Conservation (phyloP, 2,329 filamentous ascomycete genomes). For the Aspergillus pseudoviridinutans region DNA sequence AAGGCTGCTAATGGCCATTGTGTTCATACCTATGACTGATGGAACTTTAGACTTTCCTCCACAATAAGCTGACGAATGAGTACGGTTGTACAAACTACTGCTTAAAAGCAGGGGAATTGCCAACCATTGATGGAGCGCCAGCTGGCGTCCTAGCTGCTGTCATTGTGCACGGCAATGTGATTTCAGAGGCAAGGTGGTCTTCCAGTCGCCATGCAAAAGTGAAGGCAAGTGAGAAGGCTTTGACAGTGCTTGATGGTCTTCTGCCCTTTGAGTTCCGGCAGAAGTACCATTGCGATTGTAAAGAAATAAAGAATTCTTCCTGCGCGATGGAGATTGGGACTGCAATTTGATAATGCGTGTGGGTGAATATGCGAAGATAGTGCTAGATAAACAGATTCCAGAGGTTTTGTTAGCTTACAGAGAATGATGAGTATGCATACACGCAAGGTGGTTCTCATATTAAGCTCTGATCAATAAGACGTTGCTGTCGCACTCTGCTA, state of each 20-base stretch:
- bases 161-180: slow-evolving; percentile 67
- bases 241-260: slow-evolving; percentile 46
- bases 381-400: background rate
- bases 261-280: slow-evolving; percentile 56
- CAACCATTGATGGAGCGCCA: slow-evolving; percentile 42
- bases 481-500: background rate
- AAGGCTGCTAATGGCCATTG: slow-evolving; percentile 13
- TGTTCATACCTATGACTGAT: slow-evolving; percentile 4
- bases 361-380: background rate
- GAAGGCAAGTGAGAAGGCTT: slow-evolving; percentile 40
- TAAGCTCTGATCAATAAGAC: background rate
- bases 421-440: background rate
- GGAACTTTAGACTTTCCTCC: slow-evolving; percentile 56
- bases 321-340: slow-evolving; percentile 22
- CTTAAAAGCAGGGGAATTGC: slow-evolving; percentile 45
- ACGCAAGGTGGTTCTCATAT: background rate
- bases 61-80: slow-evolving; percentile 58
- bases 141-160: slow-evolving; percentile 63
- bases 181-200: slow-evolving; percentile 58
- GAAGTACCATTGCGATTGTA: slow-evolving; percentile 63
- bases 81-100: slow-evolving; percentile 63
- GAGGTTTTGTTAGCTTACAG: background rate
- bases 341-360: slow-evolving; percentile 21
- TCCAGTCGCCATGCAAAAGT: slow-evolving; percentile 72
- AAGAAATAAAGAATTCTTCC: slow-evolving; percentile 8